Evolutionary conservation across 1,284 basidiomycete species (phyloP), one percentile per base, ranked within the genome.

Genomic region (Leccinum proliferum): DNA sequence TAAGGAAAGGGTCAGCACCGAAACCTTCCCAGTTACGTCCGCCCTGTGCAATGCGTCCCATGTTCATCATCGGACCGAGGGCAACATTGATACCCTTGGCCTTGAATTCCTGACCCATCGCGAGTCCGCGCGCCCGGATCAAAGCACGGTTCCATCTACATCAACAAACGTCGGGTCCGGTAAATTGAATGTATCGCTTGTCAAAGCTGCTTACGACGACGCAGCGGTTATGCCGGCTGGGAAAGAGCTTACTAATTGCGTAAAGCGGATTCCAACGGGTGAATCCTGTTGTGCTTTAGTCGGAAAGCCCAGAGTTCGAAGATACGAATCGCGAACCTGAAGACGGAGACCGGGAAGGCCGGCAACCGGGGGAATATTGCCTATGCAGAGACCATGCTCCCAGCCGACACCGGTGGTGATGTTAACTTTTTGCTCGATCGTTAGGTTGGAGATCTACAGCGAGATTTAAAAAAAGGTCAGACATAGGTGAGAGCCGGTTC

Each of bases 21-120:
- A 87, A 88, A 32, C 84, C 82, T 72, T 88, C 90, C 87, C 87
- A 93, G 70, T 83, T 88, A 34, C 91, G 81, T 2, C 92, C 91
- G 10, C 76, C 81, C 65, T 81, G 67, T 7, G 68, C 64, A 34
- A 69, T 60, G 35, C 65, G 63, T 63, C 83, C 84, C 63, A 86
- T 79, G 68, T 86, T 84, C 76, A 85, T 75, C 57, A 81, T 78
- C 2, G 88, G 86, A 8, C 89, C 87, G 3, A 86, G 75, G 48
- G 76, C 77, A 25, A 85, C 78, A 68, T 94, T 82, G 53, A 86
- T 82, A 32, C 93, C 93, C 74, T 93, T 92, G 32, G 81, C 83
- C 55, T 83, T 79, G 72, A 86, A 87, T 75, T 94, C 92, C 59
- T 85, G 77, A 4, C 87, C 92, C 63, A 94, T 77, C 1, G 90